Evolutionary conservation across 192 early-diverging fungal genomes (phyloP), one percentile per base, ranked within the genome.

Genomic region (Coemansia sp.): DNA sequence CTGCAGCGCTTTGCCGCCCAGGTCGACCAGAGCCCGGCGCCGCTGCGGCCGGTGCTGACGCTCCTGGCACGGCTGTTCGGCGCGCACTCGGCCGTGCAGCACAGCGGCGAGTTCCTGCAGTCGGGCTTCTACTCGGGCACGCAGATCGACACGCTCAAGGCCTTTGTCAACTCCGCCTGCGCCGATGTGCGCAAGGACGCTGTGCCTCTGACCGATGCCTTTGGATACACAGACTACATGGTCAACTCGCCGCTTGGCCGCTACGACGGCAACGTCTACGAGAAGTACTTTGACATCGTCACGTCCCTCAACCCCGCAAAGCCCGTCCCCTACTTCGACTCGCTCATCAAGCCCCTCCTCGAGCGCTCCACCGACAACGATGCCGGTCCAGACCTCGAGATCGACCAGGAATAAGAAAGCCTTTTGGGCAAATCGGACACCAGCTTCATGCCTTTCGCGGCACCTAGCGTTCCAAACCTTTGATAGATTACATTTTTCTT

Each of bases 201-300:
- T 38, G 88, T 96, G 77, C 85, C 91, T 9, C 72, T 93, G 37
- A 91, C 91, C 23, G 94, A 96, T 72, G 81, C 91, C 22, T 96
- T 94, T 79, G 92, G 91, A 65, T 90, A 88, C 81, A 84, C 88
- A 11, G 94, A 96, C 72, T 94, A 89, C 68, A 86, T 96, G 25
- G 76, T 96, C 64, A 93, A 92, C 82, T 91, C 91, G 50, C 94
- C 94, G 23, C 70, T 96, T 20, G 94, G 94, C 50, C 84, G 89
- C 37, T 87, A 84, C 67, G 92, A 94, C 57, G 94, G 94, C 55
- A 84, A 94, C 69, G 86, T 92, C 11, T 94, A 92, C 69, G 88
- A 84, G 47, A 81, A 87, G 59, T 96, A 96, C 88, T 94, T 93
- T 84, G 86, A 87, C 53, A 82, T 87, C 25, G 91, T 96, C 55